These are phyloP conservation scores for Pichia sporocuriosa DNA, from an alignment of 805 yeast genomes.

Conservation along the genomic window DNA sequence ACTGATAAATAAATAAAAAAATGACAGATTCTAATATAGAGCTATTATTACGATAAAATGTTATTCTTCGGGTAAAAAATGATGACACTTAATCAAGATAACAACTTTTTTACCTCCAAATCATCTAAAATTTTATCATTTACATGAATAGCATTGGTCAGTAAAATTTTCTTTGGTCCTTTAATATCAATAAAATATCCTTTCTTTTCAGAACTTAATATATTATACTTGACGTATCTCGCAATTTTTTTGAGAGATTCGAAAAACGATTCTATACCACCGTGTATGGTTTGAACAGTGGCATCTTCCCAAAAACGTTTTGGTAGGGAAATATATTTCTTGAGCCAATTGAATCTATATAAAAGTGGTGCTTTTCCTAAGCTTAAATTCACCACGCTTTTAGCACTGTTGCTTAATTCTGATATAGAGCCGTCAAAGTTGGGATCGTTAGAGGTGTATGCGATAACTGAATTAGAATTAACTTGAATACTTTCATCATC, in stretches of 20 bases:
- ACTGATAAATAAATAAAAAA: constrained; percentile 1
- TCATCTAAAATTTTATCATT: constrained; percentile 20
- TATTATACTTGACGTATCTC: not conserved
- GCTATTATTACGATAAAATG: no score
- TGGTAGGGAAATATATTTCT: constrained; percentile 1
- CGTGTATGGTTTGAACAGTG: not conserved
- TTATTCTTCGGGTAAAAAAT: no score
- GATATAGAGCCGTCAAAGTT: not conserved
- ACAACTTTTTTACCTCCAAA: constrained; percentile 19
- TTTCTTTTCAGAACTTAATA: constrained; percentile 6
- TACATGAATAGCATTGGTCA: constrained; percentile 24
- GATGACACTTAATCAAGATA: not conserved
- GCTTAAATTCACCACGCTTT: constrained; percentile 21
- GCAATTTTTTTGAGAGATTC: not conserved
- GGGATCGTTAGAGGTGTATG: constrained; percentile 20
- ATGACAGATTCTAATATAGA: no score
- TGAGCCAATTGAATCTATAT: constrained; percentile 3
- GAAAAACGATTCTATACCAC: not conserved
- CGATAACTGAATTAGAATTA: constrained; percentile 36
- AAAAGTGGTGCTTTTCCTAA: constrained; percentile 18
- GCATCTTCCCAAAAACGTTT: not conserved
- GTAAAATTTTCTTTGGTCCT: constrained; percentile 29
- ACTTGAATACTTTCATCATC: constrained; percentile 34
- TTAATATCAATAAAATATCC: constrained; percentile 23
- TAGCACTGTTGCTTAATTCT: constrained; percentile 12